Percentiles rank a stretch among this genome's conserved stretches.
Evolutionary conservation across 2,329 filamentous ascomycete genomes (phyloP).

Genomic region (Drechslera avenae): DNA sequence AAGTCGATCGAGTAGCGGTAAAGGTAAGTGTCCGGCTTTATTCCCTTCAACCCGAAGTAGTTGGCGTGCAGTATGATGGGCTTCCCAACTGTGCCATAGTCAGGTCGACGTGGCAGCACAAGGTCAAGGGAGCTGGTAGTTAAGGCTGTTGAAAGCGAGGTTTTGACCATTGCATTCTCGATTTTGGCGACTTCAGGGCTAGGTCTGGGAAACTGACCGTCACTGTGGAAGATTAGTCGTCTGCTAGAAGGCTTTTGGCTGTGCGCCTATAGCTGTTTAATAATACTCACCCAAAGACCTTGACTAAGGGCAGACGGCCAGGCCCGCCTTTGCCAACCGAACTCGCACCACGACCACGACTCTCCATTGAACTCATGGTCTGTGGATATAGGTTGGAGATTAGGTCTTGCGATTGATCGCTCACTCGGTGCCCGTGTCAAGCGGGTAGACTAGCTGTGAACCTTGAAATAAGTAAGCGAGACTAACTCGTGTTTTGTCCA

Average conservation of each 20-base stretch:
- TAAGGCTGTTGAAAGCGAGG: conserved; percentile 29
- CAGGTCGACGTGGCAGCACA: conserved; percentile 33
- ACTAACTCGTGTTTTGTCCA: no score
- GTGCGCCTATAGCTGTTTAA: background rate
- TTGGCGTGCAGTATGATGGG: conserved; percentile 51
- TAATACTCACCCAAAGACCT: no score
- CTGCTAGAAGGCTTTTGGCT: background rate
- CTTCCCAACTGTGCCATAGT: conserved; percentile 46
- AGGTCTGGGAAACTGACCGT: conserved; percentile 40
- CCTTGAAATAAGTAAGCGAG: no score
- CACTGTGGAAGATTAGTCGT: conserved; percentile 14
- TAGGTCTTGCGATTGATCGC: no score
- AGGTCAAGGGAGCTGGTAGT: conserved; percentile 27
- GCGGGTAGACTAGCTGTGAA: no score
- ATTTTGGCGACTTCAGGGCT: conserved; percentile 38
- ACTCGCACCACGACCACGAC: no score
- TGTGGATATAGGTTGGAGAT: no score
- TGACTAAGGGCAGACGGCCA: no score
- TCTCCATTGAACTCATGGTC: no score
- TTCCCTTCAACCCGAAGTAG: conserved; percentile 46
- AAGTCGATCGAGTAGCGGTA: conserved; percentile 39
- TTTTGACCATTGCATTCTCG: conserved; percentile 42
- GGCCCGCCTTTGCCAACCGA: no score
- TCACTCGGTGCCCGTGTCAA: no score
- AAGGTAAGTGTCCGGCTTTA: conserved; percentile 24